Evolutionary conservation across 1,139 yeast genomes (phyloP), one percentile per base, ranked within the genome.

Genomic region (Kurtzmaniella quercitrusa): DNA sequence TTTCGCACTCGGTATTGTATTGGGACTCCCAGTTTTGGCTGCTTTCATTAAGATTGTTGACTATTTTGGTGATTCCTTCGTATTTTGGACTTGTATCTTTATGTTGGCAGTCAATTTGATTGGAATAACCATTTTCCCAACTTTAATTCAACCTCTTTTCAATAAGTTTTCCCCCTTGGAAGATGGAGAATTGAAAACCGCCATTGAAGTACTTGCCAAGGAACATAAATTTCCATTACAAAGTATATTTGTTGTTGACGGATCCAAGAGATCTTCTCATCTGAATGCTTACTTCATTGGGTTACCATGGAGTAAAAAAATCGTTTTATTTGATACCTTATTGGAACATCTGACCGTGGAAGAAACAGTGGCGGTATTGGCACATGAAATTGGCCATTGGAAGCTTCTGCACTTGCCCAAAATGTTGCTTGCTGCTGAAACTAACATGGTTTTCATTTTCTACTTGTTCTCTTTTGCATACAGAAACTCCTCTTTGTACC

Each of bases 351-450:
- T 91, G 27, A 69, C 90, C 29, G 77, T 81, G 29, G 78, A 77
- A 41, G 96, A 93, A 65, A 87, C 91, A 27, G 89, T 91, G 43
- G 97, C 98, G 38, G 96, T 93, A 1, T 74, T 93, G 56, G 98
- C 96, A 18, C 98, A 93, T 60, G 98, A 93, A 69, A 85, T 93
- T 53, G 98, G 98, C 41, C 98, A 93, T 64, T 93, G 98, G 98
- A 85, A 85, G 54, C 75, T 85, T 61, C 82, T 85, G 48, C 98
- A 93, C 64, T 83, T 91, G 48, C 71, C 90, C 15, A 82, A 82
- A 60, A 77, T 82, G 75, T 65, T 93, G 57, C 55, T 75, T 3
- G 74, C 83, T 51, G 70, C 80, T 41, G 93, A 89, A 64, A 63
- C 70, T 12, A 87, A 86, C 56, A 65, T 85, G 45, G 77, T 85